Evolutionary conservation across 169 alveolate species (phyloP).

Genomic region (Plasmodium chabaudi): DNA sequence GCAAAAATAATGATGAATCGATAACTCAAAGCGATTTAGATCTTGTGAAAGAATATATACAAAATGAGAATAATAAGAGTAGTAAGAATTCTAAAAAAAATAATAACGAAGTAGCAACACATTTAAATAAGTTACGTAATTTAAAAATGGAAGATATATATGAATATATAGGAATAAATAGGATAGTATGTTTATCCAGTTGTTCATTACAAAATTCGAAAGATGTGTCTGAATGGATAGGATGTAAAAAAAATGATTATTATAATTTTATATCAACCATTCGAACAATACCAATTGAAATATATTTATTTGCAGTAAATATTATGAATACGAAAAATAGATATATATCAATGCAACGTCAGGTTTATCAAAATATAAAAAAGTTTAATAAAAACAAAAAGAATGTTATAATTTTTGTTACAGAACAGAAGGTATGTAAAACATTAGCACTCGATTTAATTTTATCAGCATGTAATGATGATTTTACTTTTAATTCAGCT

Average conservation of each 20-base stretch:
- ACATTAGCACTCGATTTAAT: slow-evolving; percentile 94
- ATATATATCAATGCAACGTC: slow-evolving; percentile 76
- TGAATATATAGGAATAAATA: slow-evolving; percentile 42
- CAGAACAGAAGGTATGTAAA: slow-evolving; percentile 96
- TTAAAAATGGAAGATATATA: slow-evolving; percentile 10
- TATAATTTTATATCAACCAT: slow-evolving; percentile 89
- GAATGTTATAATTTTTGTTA: slow-evolving; percentile 92
- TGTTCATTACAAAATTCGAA: slow-evolving; percentile 82
- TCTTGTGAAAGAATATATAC: slow-evolving; percentile 10
- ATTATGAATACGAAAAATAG: slow-evolving; percentile 74
- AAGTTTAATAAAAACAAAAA: slow-evolving; percentile 78
- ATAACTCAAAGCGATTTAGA: background rate
- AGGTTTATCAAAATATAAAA: slow-evolving; percentile 64
- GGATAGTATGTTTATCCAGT: slow-evolving; percentile 57
- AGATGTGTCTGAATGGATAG: slow-evolving; percentile 93
- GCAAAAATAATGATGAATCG: background rate
- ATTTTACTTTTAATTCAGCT: slow-evolving; percentile 43
- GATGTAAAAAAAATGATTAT: slow-evolving; percentile 81
- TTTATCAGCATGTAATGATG: slow-evolving; percentile 86
- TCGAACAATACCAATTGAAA: slow-evolving; percentile 88
- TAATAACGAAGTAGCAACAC: too few relatives aligned
- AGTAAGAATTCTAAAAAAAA: background rate
- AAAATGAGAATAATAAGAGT: background rate
- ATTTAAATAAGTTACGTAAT: slow-evolving; percentile 26
- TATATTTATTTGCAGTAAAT: slow-evolving; percentile 70